Evolutionary conservation across 768 basidiomycete genomes (phyloP).

Genomic region (Boletus barrowsii): DNA sequence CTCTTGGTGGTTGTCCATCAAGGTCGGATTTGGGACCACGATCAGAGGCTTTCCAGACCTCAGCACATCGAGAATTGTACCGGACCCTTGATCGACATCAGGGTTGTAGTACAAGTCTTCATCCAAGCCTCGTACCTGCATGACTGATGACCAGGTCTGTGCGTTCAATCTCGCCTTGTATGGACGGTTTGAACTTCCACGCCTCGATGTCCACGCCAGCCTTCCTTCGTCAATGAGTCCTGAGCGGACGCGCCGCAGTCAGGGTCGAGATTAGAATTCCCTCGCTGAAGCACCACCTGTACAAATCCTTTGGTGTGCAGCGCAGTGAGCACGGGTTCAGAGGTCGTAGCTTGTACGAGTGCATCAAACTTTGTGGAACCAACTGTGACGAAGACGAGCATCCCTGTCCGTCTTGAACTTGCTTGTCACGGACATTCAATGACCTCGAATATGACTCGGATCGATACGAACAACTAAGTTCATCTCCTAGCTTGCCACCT

Average conservation of each 20-base stretch:
- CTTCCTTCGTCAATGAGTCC: constrained; percentile 19
- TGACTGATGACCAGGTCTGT: constrained; percentile 89
- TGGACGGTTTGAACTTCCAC: constrained; percentile 72
- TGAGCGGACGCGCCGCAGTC: constrained; percentile 18
- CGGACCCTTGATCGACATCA: constrained; percentile 61
- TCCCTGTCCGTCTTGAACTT: neutral
- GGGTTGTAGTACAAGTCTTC: neutral
- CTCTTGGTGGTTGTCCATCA: constrained; percentile 91
- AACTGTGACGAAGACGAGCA: constrained; percentile 72
- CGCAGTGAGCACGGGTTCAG: constrained; percentile 52
- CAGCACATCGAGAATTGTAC: constrained; percentile 89
- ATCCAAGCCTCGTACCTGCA: constrained; percentile 60
- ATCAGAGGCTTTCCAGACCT: constrained; percentile 74
- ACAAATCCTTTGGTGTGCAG: constrained; percentile 57
- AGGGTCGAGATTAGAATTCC: constrained; percentile 52
- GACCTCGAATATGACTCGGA: constrained; percentile 7
- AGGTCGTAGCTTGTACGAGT: constrained; percentile 61
- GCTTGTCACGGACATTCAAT: too few species aligned
- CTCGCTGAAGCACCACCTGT: constrained; percentile 71
- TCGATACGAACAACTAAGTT: neutral
- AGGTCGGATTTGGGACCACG: constrained; percentile 82
- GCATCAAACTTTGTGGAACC: constrained; percentile 86
- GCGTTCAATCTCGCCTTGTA: constrained; percentile 58
- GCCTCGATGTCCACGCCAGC: constrained; percentile 55
- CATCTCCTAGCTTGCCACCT: neutral